A percentile compares a stretch with the other conserved stretches of the same genome.
Evolutionary conservation across 2,329 filamentous ascomycete species (phyloP).

Genomic region (Calonectria crousiana): DNA sequence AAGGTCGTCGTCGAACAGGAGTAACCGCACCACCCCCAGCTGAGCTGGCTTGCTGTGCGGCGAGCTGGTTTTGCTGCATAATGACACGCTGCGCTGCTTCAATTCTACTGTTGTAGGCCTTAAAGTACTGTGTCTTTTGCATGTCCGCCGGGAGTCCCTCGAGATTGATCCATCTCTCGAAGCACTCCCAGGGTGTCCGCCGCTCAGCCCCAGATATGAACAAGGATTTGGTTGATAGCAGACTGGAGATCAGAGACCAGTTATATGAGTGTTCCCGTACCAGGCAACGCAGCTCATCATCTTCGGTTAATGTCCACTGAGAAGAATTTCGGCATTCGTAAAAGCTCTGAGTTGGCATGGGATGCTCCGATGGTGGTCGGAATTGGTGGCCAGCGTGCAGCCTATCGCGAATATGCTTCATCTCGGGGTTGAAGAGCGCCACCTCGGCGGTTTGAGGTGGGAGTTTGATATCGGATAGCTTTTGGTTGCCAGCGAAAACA

Average conservation of each 20-base stretch:
- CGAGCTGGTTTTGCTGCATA: constrained; percentile 65
- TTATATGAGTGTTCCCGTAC: constrained; percentile 97
- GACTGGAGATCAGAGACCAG: constrained; percentile 92
- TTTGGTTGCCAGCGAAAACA: constrained; percentile 68
- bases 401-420: constrained; percentile 89
- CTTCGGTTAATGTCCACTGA: constrained; percentile 91
- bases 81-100: constrained; percentile 70
- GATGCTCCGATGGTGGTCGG: constrained; percentile 89
- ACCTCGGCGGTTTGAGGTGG: constrained; percentile 80
- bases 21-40: constrained; percentile 46
- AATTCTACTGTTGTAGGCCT: constrained; percentile 73
- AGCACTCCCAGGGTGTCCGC: constrained; percentile 97
- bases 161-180: constrained; percentile 93
- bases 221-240: constrained; percentile 78
- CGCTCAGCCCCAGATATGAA: constrained; percentile 90
- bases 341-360: constrained; percentile 91
- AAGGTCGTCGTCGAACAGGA: constrained; percentile 73
- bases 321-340: constrained; percentile 90
- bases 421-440: constrained; percentile 89
- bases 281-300: constrained; percentile 86
- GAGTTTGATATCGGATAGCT: constrained; percentile 61
- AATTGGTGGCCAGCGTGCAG: constrained; percentile 94
- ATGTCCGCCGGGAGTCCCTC: constrained; percentile 94
- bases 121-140: constrained; percentile 96
- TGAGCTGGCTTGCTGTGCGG: constrained; percentile 62